These are phyloP conservation scores for Bipolaris sorokiniana DNA, from an alignment of 2,329 filamentous ascomycete genomes.

Conservation along the genomic window DNA sequence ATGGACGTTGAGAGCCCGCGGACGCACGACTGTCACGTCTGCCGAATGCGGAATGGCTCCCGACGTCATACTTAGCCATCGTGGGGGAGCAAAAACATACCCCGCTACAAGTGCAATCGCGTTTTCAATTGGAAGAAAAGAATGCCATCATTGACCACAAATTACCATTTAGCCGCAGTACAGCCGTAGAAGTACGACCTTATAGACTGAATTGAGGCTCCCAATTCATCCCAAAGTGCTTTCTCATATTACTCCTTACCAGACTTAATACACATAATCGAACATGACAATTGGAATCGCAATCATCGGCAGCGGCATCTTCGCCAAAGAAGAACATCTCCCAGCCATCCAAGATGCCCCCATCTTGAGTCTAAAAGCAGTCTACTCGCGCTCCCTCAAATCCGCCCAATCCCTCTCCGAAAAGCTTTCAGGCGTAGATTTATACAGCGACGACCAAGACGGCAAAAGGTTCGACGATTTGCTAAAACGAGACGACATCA, in stretches of 20 bases:
- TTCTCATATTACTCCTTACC: neutral
- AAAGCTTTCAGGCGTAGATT: slow-evolving; percentile 53
- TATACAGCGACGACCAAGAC: slow-evolving; percentile 64
- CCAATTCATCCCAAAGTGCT: neutral
- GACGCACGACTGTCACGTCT: slow-evolving; percentile 15
- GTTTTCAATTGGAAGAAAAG: slow-evolving; percentile 15
- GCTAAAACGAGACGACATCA: slow-evolving; percentile 61
- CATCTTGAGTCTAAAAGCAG: slow-evolving; percentile 64
- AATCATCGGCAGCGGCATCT: slow-evolving; percentile 68
- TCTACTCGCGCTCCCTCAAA: slow-evolving; percentile 68
- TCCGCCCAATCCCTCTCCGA: slow-evolving; percentile 57
- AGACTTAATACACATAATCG: neutral
- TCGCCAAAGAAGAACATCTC: slow-evolving; percentile 65
- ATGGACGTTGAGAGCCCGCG: neutral
- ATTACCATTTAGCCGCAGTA: slow-evolving; percentile 29
- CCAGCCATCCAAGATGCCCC: slow-evolving; percentile 65
- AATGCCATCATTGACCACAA: slow-evolving; percentile 3
- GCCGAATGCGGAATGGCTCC: slow-evolving; percentile 21
- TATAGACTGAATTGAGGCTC: neutral
- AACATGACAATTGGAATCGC: slow-evolving; percentile 59
- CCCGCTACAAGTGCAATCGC: slow-evolving; percentile 11
- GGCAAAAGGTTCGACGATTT: slow-evolving; percentile 59
- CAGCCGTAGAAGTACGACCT: slow-evolving; percentile 6
- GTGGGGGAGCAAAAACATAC: slow-evolving; percentile 22
- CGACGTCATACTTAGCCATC: slow-evolving; percentile 22